Conservation (phyloP, 306 rosid species). For the Vigna trinervia region DNA sequence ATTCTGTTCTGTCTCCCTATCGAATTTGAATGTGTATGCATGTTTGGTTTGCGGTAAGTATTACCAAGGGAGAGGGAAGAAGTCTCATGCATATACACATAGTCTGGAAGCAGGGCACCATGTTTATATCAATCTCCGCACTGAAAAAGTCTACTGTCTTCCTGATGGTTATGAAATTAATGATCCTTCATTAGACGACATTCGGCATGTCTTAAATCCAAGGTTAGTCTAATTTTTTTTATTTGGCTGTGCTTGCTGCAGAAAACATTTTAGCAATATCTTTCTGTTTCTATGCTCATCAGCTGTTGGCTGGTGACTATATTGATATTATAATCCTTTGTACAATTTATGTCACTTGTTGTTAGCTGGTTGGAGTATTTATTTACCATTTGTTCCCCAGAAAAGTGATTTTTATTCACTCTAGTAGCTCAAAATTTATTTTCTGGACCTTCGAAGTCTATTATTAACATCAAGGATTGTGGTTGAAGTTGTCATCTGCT, state of each 20-base stretch:
- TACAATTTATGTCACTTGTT: constrained; percentile 9
- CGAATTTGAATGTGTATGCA: constrained; percentile 92
- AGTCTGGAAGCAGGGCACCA: constrained; percentile 99
- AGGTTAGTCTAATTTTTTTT: constrained; percentile 60
- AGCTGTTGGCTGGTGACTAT: constrained; percentile 1
- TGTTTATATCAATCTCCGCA: constrained; percentile 87
- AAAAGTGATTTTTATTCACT: background rate
- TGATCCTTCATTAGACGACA: constrained; percentile 96
- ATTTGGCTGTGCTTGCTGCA: constrained; percentile 30
- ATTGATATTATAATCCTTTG: background rate
- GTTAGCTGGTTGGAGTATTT: background rate
- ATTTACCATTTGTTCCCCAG: background rate
- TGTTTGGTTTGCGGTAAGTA: constrained; percentile 97
- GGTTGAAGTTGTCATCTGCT: constrained; percentile 11
- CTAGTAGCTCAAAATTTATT: constrained; percentile 24
- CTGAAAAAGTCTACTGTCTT: constrained; percentile 96
- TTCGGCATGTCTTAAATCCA: constrained; percentile 92
- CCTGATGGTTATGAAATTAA: constrained; percentile 98
- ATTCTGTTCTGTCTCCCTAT: constrained; percentile 90
- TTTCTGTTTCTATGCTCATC: background rate
- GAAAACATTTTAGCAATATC: background rate
- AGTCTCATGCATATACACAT: constrained; percentile 97
- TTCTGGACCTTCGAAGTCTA: background rate
- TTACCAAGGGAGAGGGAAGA: constrained; percentile 96
- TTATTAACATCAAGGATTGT: constrained; percentile 1